phyloP scores from a whole-genome alignment of 352 stramenopile genomes.

The Phytophthora chlamydospora region DNA sequence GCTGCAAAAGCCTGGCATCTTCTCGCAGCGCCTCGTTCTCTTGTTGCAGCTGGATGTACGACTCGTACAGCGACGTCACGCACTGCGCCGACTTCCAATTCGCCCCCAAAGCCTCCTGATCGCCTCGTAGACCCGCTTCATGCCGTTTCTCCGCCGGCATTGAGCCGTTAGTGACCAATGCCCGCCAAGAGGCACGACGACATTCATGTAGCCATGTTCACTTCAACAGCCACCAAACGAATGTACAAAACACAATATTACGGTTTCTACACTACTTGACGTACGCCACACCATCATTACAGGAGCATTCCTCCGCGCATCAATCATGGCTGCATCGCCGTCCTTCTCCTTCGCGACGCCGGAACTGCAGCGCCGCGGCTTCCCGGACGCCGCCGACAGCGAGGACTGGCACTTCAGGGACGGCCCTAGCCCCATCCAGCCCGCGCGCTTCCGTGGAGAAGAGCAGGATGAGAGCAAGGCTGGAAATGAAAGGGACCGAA shows the following conservation, averaged over 20 bases:
- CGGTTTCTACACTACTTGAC: no score
- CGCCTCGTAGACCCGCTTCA: constrained; percentile 4
- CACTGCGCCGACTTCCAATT: constrained; percentile 81
- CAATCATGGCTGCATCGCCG: constrained; percentile 16
- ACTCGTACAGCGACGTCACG: constrained; percentile 79
- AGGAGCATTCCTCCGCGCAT: background rate
- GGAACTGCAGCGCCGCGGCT: constrained; percentile 15
- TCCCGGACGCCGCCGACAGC: background rate
- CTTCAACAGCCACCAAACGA: no score
- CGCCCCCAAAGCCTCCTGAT: constrained; percentile 34
- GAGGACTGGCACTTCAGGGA: constrained; percentile 31
- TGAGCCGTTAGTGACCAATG: constrained; percentile 17
- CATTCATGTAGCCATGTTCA: background rate
- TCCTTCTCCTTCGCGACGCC: constrained; percentile 38
- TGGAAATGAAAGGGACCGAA: background rate
- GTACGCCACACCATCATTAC: no score
- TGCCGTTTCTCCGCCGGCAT: constrained; percentile 31
- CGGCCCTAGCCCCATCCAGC: constrained; percentile 24
- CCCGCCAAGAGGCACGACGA: constrained; percentile 9
- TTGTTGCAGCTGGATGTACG: constrained; percentile 66
- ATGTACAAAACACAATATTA: no score
- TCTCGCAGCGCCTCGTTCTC: constrained; percentile 45
- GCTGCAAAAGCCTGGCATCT: constrained; percentile 14
- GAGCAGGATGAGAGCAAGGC: constrained; percentile 27
- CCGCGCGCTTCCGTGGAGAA: constrained; percentile 16